Base-by-base conservation (phyloP, 768 basidiomycete genomes). In the Phanerochaete sordida region DNA sequence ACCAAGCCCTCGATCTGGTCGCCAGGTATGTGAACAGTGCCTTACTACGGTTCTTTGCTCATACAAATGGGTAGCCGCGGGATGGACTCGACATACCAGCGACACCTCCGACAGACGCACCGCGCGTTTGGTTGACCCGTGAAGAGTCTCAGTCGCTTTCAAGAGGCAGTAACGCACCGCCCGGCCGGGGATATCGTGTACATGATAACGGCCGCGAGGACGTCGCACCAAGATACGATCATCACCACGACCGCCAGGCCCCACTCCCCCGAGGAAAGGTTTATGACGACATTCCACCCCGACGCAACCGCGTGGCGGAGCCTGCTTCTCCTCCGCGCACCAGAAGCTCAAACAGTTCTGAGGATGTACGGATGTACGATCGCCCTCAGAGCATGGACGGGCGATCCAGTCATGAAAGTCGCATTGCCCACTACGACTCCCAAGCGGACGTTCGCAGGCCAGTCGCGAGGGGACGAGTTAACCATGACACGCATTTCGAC, bases 101-200 rank as follows among this genome's bases (percentile, higher is more conserved):
- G 1, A 50, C 62, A 15, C 49, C 28, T 3, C 46, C 57, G 1
- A 31, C 53, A 1, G 45, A 46, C 13, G 23, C 31, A 1, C 56
- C 61, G 15, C 66, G 68, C 6, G 56, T 67, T 44, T 69, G 68
- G 68, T 56, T 67, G 35, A 69, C 68, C 8, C 60, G 64, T 7
- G 66, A 67, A 45, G 66, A 69, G 33, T 62, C 64, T 9, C 56
- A 69, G 33, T 62, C 64, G 11, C 56, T 54, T 9, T 54, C 53
- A 9, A 19, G 60, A 50, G 43, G 35, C 35, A 21, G 2, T 8
- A 30, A 51, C 2, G 2, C n/a, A 6, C 19, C n/a, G 27, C 28
- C 50, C 15, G n/a, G 19, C 19, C 9, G 50, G 33, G 50, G 30
- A 16, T 2, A 5, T 31, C 60, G 30, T 15, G 56, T 21, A 13